phyloP scores from a whole-genome alignment of 2,329 filamentous ascomycete genomes.

The Xylariaceae sp. region DNA sequence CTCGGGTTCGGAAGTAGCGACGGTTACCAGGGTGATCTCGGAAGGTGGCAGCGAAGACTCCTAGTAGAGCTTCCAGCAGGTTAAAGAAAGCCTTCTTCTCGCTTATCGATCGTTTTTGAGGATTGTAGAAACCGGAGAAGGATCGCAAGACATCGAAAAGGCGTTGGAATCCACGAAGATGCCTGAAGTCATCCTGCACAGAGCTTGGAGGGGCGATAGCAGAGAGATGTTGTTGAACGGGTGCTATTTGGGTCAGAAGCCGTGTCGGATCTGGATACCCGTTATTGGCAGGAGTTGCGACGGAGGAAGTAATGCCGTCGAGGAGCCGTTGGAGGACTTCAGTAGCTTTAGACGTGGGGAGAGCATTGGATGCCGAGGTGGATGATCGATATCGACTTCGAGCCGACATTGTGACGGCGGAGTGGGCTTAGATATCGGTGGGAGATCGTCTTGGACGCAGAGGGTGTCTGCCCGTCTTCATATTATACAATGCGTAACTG shows the following conservation, averaged over 20 bases:
- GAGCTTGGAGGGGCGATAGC: constrained; percentile 43
- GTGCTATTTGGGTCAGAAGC: constrained; percentile 55
- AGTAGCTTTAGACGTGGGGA: constrained; percentile 55
- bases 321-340: constrained; percentile 56
- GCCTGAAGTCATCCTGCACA: constrained; percentile 76
- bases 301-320: constrained; percentile 39
- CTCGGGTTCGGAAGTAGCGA: constrained; percentile 75
- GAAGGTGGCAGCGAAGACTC: constrained; percentile 71
- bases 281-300: constrained; percentile 30
- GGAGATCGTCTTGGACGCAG: constrained; percentile 12
- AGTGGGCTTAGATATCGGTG: constrained; percentile 12
- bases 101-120: constrained; percentile 54
- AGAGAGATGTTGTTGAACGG: constrained; percentile 61
- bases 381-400: constrained; percentile 60
- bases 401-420: constrained; percentile 43
- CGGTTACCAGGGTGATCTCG: constrained; percentile 79
- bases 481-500: constrained; percentile 23
- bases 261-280: constrained; percentile 47
- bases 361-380: constrained; percentile 55
- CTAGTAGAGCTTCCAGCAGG: constrained; percentile 67
- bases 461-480: constrained; percentile 20
- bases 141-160: constrained; percentile 66
- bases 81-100: constrained; percentile 65
- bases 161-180: constrained; percentile 72
- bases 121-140: constrained; percentile 73